Conservation (phyloP, 2,329 filamentous ascomycete genomes). For the Aspergillus carbonarius region DNA sequence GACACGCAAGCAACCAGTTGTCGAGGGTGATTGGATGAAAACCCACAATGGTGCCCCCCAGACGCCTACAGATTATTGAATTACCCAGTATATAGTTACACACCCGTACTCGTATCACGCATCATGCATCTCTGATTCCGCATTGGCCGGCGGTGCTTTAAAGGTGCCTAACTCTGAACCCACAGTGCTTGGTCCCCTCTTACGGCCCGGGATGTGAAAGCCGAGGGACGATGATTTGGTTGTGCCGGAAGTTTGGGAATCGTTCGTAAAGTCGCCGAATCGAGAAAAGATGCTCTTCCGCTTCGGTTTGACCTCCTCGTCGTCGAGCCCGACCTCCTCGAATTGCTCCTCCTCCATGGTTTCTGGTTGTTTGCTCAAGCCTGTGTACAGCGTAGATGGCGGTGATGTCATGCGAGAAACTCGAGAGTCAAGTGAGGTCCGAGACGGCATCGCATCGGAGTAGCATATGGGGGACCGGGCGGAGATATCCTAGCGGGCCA, state of each 20-base stretch:
- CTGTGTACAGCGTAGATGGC: conserved; percentile 60
- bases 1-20: not conserved
- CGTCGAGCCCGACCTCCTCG: conserved; percentile 84
- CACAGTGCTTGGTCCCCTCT: conserved; percentile 68
- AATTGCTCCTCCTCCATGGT: conserved; percentile 77
- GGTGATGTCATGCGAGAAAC: conserved; percentile 63
- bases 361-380: conserved; percentile 52
- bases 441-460: conserved; percentile 59
- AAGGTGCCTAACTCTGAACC: conserved; percentile 71
- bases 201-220: conserved; percentile 70
- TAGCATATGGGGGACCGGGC: conserved; percentile 74
- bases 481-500: conserved; percentile 71
- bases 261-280: conserved; percentile 62
- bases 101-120: conserved; percentile 5
- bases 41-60: not conserved
- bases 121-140: conserved; percentile 22
- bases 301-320: conserved; percentile 66
- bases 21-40: not conserved
- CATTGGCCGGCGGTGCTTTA: conserved; percentile 33
- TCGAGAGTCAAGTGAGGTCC: conserved; percentile 78
- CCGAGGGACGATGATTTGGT: conserved; percentile 50
- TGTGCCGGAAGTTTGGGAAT: conserved; percentile 37
- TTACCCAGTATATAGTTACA: conserved; percentile 4
- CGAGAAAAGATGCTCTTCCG: conserved; percentile 76
- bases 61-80: conserved; percentile 3